Evolutionary conservation across 768 basidiomycete species (phyloP).

Genomic region (Lentinus tigrinus): DNA sequence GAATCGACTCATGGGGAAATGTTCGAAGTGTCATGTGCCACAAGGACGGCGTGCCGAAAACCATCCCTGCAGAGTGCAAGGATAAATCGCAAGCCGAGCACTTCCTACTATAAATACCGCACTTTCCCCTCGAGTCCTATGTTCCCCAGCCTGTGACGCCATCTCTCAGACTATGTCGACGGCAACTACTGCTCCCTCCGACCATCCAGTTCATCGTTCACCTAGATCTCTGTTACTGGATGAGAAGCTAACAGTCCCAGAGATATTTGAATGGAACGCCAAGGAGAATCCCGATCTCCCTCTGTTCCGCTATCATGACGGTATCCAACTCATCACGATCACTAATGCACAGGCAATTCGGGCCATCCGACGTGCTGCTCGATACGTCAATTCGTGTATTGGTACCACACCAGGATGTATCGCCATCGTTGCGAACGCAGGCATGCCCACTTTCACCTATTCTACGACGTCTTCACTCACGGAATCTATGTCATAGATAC

Average conservation of each 20-base stretch:
- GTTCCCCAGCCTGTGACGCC: background rate
- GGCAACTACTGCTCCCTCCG: background rate
- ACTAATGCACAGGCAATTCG: constrained; percentile 26
- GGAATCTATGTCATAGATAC: constrained; percentile 21
- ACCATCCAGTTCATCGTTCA: background rate
- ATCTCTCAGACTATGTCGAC: background rate
- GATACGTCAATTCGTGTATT: constrained; percentile 3
- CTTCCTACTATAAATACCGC: too few species aligned
- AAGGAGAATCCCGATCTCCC: constrained; percentile 32
- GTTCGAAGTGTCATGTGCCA: too few species aligned
- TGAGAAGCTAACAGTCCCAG: constrained; percentile 24
- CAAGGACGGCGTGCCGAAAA: too few species aligned
- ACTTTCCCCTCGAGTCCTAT: too few species aligned
- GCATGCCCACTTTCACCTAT: background rate
- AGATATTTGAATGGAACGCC: constrained; percentile 37
- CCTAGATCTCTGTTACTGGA: background rate
- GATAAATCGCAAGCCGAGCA: too few species aligned
- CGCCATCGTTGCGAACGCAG: constrained; percentile 23
- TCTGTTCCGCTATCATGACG: constrained; percentile 28
- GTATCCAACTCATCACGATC: constrained; percentile 14
- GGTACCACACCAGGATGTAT: constrained; percentile 2
- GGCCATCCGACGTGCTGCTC: constrained; percentile 28
- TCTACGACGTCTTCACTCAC: background rate
- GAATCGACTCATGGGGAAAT: too few species aligned
- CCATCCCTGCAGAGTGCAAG: too few species aligned